These are phyloP conservation scores for Glomus cerebriforme DNA, from an alignment of 192 early-diverging fungal genomes.

Conservation along the genomic window DNA sequence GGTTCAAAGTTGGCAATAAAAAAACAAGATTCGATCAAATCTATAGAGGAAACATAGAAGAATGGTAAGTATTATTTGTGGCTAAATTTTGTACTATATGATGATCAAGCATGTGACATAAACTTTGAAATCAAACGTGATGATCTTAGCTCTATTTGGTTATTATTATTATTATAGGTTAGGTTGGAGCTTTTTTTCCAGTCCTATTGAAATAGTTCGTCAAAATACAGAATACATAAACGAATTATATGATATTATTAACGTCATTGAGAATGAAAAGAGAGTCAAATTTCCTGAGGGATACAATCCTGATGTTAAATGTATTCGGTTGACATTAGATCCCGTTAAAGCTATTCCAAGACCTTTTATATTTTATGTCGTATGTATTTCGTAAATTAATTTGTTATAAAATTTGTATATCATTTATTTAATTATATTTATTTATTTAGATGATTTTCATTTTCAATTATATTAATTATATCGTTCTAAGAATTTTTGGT, in stretches of 20 bases:
- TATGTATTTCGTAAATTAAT: constrained; percentile 30
- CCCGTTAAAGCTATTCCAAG: constrained; percentile 56
- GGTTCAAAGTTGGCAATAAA: constrained; percentile 5
- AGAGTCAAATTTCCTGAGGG: constrained; percentile 45
- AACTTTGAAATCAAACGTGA: too few species aligned
- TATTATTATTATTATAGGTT: constrained; percentile 45
- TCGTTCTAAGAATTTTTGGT: constrained; percentile 17
- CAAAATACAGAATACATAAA: constrained; percentile 34
- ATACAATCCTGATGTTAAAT: constrained; percentile 47
- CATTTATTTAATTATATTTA: constrained; percentile 5
- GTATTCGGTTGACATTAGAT: constrained; percentile 60
- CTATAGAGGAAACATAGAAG: neutral
- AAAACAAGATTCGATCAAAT: constrained; percentile 1
- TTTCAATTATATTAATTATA: neutral
- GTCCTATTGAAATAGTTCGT: constrained; percentile 39
- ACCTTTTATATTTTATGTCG: constrained; percentile 58
- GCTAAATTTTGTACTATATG: too few species aligned
- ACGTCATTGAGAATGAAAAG: constrained; percentile 38
- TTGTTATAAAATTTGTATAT: neutral
- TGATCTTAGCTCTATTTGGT: neutral
- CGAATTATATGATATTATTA: constrained; percentile 49
- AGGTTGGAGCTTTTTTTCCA: constrained; percentile 56
- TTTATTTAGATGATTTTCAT: constrained; percentile 19
- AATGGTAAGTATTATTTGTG: constrained; percentile 10
- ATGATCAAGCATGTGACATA: neutral